Percentiles rank a stretch among this genome's conserved stretches.
Conservation (phyloP, 2,329 filamentous ascomycete species). For the Aspergillus neotritici region DNA sequence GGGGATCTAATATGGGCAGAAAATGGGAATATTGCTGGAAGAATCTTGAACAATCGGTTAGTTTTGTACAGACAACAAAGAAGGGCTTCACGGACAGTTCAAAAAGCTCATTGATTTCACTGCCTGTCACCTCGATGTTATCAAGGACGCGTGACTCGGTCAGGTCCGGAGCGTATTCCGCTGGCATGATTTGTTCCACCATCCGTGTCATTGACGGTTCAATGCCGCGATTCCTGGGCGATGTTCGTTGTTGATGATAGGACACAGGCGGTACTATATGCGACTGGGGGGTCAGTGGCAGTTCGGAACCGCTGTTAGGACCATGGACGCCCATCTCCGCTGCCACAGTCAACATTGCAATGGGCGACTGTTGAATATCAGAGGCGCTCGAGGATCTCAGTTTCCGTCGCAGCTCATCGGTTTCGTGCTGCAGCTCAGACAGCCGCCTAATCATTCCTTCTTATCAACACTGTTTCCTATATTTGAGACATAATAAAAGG, state of each 20-base stretch:
- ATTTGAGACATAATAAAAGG: neutral
- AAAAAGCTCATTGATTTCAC: slow-evolving; percentile 37
- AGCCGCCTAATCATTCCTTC: slow-evolving; percentile 23
- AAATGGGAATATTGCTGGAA: slow-evolving; percentile 36
- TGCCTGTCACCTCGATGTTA: slow-evolving; percentile 23
- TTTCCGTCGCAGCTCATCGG: slow-evolving; percentile 32
- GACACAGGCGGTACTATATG: slow-evolving; percentile 15
- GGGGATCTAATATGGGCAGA: slow-evolving; percentile 35
- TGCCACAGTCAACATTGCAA: slow-evolving; percentile 26
- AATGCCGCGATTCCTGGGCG: slow-evolving; percentile 9
- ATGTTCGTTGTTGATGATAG: slow-evolving; percentile 18
- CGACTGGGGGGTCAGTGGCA: slow-evolving; percentile 12
- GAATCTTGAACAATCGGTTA: slow-evolving; percentile 22
- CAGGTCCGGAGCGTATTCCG: slow-evolving; percentile 7
- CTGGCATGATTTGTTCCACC: slow-evolving; percentile 6
- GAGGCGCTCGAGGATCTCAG: slow-evolving; percentile 24
- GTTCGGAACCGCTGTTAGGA: neutral
- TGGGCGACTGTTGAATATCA: slow-evolving; percentile 18
- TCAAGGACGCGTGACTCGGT: slow-evolving; percentile 30
- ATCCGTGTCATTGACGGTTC: slow-evolving; percentile 7
- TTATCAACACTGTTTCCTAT: neutral
- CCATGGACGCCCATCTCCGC: slow-evolving; percentile 26
- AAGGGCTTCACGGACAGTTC: slow-evolving; percentile 21
- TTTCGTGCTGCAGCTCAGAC: slow-evolving; percentile 35
- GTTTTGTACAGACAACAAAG: neutral